Evolutionary conservation across 768 basidiomycete species (phyloP), one percentile per base, ranked within the genome.

Genomic region (Panus rudis): DNA sequence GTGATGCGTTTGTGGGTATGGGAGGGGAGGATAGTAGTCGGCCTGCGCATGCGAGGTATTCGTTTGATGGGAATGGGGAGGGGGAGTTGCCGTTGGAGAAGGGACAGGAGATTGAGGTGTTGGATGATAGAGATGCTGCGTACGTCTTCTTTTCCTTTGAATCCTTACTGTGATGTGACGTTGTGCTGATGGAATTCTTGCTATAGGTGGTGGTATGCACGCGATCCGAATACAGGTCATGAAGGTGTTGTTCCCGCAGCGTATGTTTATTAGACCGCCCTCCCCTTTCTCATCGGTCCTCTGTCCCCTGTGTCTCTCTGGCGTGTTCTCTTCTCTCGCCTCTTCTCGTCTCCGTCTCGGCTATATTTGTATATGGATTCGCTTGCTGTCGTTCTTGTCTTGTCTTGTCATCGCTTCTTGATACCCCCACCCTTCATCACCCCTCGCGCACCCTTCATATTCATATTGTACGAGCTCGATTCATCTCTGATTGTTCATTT

Each of bases 241-340:
- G 89, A 93, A 65, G 92, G 92, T 11, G 86, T 93, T 24, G 87
- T 96, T 39, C 92, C 92, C 7, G 86, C 90, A 31, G 80, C 89
- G 45, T 97, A 93, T 72, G 71, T 90, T 66, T 90, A 88, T 68
- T 91, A 72, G 76, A 17, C 27, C 41, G 27, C 14, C 17, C 24
- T 27, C 31, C 33, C 26, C 37, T 51, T 28, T 45, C 32, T 39
- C 34, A 10, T 40, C 41, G 48, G n/a, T n/a, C 46, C 40, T 38
- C 38, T 43, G 42, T 46, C 42, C 34, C 20, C 27, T 20, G 10
- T 39, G 42, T 48, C 28, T 16, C 10, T 30, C 28, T 16, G 16
- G 16, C 10, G 10, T 30, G 10, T 10, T 10, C 10, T 30, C 28
- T 16, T 10, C 10, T 10, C 16, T 16, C 28, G 10, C 28, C 16